phyloP scores from a whole-genome alignment of 805 yeast species.

The Priceomyces melissophilus region DNA sequence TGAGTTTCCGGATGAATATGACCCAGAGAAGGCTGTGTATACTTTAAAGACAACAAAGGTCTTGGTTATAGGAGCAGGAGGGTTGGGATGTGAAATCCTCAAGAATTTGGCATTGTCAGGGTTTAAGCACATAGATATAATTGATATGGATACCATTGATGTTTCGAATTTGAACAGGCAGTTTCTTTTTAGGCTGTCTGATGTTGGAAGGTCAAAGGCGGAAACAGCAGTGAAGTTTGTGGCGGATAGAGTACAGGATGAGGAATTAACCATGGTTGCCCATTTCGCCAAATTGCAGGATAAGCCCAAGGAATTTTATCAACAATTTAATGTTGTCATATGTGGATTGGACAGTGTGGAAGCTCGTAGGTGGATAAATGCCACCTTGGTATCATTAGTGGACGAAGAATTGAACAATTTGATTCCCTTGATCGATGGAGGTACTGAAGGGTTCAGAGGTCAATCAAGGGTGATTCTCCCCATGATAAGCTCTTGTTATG shows the following conservation, averaged over 20 bases:
- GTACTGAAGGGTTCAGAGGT: constrained; percentile 92
- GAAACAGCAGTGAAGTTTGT: constrained; percentile 61
- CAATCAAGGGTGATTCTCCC: constrained; percentile 87
- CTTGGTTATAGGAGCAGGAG: constrained; percentile 73
- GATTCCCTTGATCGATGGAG: constrained; percentile 77
- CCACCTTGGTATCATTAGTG: constrained; percentile 60
- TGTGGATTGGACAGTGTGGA: constrained; percentile 89
- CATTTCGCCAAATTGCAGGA: constrained; percentile 61
- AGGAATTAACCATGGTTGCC: constrained; percentile 46
- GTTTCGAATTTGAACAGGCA: constrained; percentile 74
- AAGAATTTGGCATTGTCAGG: constrained; percentile 72
- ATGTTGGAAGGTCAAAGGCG: constrained; percentile 67
- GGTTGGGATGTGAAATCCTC: constrained; percentile 76
- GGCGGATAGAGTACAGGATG: constrained; percentile 38
- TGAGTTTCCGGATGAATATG: constrained; percentile 35
- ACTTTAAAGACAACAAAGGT: constrained; percentile 23
- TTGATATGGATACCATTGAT: constrained; percentile 83
- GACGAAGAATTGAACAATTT: constrained; percentile 37
- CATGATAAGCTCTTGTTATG: constrained; percentile 83
- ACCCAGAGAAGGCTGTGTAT: constrained; percentile 14
- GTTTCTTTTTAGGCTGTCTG: constrained; percentile 58
- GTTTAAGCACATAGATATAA: constrained; percentile 58
- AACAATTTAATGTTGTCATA: constrained; percentile 65
- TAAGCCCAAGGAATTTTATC: constrained; percentile 58
- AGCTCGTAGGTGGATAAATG: constrained; percentile 89